Evolutionary conservation across 129 eudicot species (phyloP), one percentile per base, ranked within the genome.

Genomic region (Logfia minima): DNA sequence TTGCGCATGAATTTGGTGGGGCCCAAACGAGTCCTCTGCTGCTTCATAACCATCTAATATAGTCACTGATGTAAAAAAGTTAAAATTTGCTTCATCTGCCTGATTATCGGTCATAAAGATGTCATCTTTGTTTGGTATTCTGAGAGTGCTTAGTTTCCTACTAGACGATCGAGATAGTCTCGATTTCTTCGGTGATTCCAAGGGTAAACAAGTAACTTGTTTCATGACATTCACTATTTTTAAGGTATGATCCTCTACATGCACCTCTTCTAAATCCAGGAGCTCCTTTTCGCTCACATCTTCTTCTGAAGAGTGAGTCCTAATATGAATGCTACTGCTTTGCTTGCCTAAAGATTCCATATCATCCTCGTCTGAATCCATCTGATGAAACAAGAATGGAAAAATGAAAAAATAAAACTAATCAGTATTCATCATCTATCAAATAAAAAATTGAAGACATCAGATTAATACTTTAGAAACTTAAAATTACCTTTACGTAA

Each of bases 301-400:
- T 51, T 93, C 98, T 66, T 87, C 96, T 3, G 98, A 89, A 55
- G 96, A 90, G 80, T 82, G 75, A 84, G 77, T 82, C 84, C 97
- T 78, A 48, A 72, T 43, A 72, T 85, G 90, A 45, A 75, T 37
- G 56, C 68, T 74, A 56, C 90, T 75, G 62, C 82, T 59, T 21
- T 83, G 87, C 78, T 80, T 91, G 74, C 77, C 75, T 51, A 78
- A 19, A 7, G 83, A 83, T 72, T 84, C 89, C 22, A 79, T 87
- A 32, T 94, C 97, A 4, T 90, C 96, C 70, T 94, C 99, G 13
- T 78, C 82, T 0, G 97, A 78, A 74, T 91, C 97, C 87, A 94
- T 87, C 99, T 94, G 88, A 24, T 29, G 17, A 28, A 37, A 79
- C 16, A 45, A 74, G 5, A 58, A 26, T 48, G n/a, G 8, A 39